Evolutionary conservation across 495 filamentous ascomycete species (phyloP).

Genomic region (Cairneyella variabilis): DNA sequence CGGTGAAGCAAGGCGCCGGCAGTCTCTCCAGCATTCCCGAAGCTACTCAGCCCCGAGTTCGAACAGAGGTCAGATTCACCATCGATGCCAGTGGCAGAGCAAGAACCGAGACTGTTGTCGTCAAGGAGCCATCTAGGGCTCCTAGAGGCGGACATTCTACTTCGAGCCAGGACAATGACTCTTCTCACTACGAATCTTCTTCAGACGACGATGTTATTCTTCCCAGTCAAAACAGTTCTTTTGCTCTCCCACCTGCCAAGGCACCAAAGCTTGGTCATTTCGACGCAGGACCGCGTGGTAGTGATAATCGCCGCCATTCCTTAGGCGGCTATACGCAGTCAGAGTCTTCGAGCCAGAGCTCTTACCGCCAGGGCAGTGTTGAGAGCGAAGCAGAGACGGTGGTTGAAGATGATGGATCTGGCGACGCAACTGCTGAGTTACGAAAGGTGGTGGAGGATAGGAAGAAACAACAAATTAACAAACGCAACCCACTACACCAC

Average conservation of each 20-base stretch:
- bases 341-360: conserved; percentile 24
- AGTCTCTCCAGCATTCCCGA: conserved; percentile 51
- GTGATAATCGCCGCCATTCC: conserved; percentile 15
- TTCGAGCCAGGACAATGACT: conserved; percentile 16
- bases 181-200: conserved; percentile 38
- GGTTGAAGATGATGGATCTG: conserved; percentile 37
- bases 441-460: conserved; percentile 68
- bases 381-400: conserved; percentile 59
- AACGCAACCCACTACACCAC: conserved; percentile 15
- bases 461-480: conserved; percentile 37
- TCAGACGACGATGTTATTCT: conserved; percentile 63
- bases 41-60: conserved; percentile 34
- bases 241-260: conserved; percentile 47
- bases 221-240: conserved; percentile 56
- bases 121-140: conserved; percentile 32
- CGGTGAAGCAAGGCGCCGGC: conserved; percentile 42
- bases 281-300: conserved; percentile 13
- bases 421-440: conserved; percentile 59
- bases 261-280: conserved; percentile 21
- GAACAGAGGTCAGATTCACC: conserved; percentile 60
- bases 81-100: conserved; percentile 71
- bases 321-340: conserved; percentile 20
- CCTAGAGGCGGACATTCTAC: neutral
- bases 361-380: conserved; percentile 23
- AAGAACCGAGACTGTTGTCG: conserved; percentile 62